Percentiles rank a stretch among this genome's conserved stretches.
Conservation (phyloP, 192 early-diverging fungal species). For the Mortierella alpina region DNA sequence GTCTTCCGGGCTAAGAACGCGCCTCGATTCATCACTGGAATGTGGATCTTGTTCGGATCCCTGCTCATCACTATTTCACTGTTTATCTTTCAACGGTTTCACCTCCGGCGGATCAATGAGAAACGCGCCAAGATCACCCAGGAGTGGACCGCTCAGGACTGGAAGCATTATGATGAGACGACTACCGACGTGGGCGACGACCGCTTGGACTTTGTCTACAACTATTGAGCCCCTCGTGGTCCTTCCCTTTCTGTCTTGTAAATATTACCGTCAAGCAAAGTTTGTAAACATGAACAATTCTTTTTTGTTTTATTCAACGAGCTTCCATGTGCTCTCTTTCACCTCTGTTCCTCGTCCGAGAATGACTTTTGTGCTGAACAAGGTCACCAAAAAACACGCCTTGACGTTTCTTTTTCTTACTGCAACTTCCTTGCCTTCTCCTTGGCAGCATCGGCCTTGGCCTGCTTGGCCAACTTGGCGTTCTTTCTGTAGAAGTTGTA, state of each 20-base stretch:
- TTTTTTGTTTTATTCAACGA: slow-evolving; percentile 3
- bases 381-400: too few relatives aligned
- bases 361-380: not conserved
- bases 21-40: slow-evolving; percentile 62
- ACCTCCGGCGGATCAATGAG: slow-evolving; percentile 60
- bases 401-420: slow-evolving; percentile 27
- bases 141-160: slow-evolving; percentile 59
- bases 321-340: too few relatives aligned
- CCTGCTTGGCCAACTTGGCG: slow-evolving; percentile 46
- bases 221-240: slow-evolving; percentile 6
- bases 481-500: slow-evolving; percentile 69
- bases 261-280: not conserved
- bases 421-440: slow-evolving; percentile 52
- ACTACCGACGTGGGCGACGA: slow-evolving; percentile 64
- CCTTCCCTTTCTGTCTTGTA: not conserved
- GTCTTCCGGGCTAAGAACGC: slow-evolving; percentile 55
- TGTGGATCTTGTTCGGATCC: slow-evolving; percentile 61
- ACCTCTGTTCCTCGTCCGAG: not conserved
- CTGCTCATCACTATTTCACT: slow-evolving; percentile 41
- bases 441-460: slow-evolving; percentile 33
- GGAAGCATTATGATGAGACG: slow-evolving; percentile 61
- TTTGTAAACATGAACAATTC: not conserved
- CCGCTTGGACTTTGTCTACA: slow-evolving; percentile 64
- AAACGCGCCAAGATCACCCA: slow-evolving; percentile 61
- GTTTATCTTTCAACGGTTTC: slow-evolving; percentile 56